phyloP scores from a whole-genome alignment of 1,284 basidiomycete genomes.

The Wallemia mellicola region DNA sequence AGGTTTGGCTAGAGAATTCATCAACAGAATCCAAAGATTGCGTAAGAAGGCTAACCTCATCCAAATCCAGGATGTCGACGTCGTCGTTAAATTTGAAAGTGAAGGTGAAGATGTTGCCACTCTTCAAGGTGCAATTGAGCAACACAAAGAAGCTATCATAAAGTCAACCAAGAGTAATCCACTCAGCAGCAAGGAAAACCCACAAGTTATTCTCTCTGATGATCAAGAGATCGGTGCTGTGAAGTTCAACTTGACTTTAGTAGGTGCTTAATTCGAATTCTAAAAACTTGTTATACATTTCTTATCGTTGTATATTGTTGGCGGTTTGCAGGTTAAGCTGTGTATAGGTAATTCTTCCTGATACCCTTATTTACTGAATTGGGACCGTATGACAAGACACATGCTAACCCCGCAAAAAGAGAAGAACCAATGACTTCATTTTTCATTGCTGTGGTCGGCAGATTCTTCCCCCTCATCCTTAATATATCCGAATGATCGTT shows the following conservation, averaged over 20 bases:
- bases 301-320: background rate
- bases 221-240: conserved; percentile 61
- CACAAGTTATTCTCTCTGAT: conserved; percentile 29
- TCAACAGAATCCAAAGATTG: conserved; percentile 81
- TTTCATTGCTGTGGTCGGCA: too few species aligned
- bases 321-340: too few species aligned
- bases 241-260: conserved; percentile 25
- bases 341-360: too few species aligned
- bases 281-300: background rate
- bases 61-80: conserved; percentile 73
- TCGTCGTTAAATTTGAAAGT: conserved; percentile 45
- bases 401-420: too few species aligned
- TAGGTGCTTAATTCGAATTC: background rate
- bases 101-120: conserved; percentile 33
- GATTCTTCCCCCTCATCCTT: too few species aligned
- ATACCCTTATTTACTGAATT: too few species aligned
- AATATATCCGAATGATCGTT: too few species aligned
- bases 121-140: conserved; percentile 36
- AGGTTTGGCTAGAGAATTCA: conserved; percentile 65
- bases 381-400: too few species aligned
- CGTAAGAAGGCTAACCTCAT: conserved; percentile 85
- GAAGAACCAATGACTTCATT: too few species aligned
- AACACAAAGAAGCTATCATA: conserved; percentile 38
- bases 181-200: conserved; percentile 25
- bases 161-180: conserved; percentile 50